Conservation (phyloP, 495 filamentous ascomycete species). For the Annulohypoxylon moriforme region DNA sequence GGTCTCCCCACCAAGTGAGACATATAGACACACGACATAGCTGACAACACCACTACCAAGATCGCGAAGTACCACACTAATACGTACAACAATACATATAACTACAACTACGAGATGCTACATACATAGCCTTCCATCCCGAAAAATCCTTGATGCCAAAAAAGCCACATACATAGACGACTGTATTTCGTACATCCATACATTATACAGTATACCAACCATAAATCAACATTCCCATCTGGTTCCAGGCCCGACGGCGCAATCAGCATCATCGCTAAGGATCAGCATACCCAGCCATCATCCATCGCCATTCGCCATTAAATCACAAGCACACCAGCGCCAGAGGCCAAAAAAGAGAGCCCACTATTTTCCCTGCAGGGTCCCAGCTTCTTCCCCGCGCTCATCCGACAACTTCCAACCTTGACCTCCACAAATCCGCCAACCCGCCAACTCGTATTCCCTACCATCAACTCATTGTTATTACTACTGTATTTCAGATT, state of each 20-base stretch:
- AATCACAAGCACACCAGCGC: constrained; percentile 33
- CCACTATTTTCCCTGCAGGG: constrained; percentile 44
- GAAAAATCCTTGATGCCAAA: not conserved
- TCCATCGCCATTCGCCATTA: constrained; percentile 1
- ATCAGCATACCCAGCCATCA: constrained; percentile 25
- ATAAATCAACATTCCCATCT: constrained; percentile 29
- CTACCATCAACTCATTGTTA: not conserved
- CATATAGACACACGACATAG: constrained; percentile 43
- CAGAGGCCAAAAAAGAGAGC: constrained; percentile 14
- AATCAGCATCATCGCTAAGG: constrained; percentile 28
- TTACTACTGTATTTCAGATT: constrained; percentile 6
- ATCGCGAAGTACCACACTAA: constrained; percentile 1
- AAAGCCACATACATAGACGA: not conserved
- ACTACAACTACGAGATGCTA: not conserved
- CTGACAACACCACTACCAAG: constrained; percentile 31
- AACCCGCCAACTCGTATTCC: constrained; percentile 19
- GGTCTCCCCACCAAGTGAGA: constrained; percentile 44
- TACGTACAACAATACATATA: not conserved
- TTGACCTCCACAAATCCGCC: constrained; percentile 40
- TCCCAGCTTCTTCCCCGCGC: constrained; percentile 41
- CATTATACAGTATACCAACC: constrained; percentile 12
- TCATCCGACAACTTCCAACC: constrained; percentile 37
- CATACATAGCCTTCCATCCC: constrained; percentile 4
- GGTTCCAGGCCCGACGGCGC: constrained; percentile 9
- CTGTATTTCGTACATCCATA: constrained; percentile 10